Percentiles rank a stretch among this genome's conserved stretches.
These are phyloP conservation scores for Pyrenochaeta sp. DNA, from an alignment of 2,329 filamentous ascomycete species.

Conservation along the genomic window DNA sequence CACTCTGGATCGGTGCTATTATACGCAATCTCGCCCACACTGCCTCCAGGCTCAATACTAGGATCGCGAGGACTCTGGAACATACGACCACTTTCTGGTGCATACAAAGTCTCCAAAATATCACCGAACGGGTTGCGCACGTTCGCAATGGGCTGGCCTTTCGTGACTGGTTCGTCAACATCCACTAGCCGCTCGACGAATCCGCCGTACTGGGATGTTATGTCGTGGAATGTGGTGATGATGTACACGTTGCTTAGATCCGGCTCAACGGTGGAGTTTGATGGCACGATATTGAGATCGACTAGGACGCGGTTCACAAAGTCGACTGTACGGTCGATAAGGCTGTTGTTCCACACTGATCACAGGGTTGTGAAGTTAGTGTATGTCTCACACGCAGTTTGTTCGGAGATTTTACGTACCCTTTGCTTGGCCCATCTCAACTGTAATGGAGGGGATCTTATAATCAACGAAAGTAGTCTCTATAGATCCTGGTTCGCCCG, in stretches of 20 bases:
- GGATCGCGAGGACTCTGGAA: constrained; percentile 47
- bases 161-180: constrained; percentile 45
- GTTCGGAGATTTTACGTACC: background rate
- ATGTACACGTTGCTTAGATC: constrained; percentile 46
- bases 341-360: constrained; percentile 44
- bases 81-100: constrained; percentile 45
- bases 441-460: constrained; percentile 48
- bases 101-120: constrained; percentile 44
- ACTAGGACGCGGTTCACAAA: constrained; percentile 37
- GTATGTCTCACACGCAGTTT: background rate
- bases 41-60: constrained; percentile 45
- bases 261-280: constrained; percentile 40
- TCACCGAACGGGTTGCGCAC: constrained; percentile 50
- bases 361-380: background rate
- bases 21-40: constrained; percentile 48
- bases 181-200: constrained; percentile 40
- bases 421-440: constrained; percentile 51
- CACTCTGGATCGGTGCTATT: constrained; percentile 46
- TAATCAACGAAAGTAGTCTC: constrained; percentile 51
- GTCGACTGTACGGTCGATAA: constrained; percentile 46
- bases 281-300: constrained; percentile 32
- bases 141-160: constrained; percentile 48
- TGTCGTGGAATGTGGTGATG: constrained; percentile 39
- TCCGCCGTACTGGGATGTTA: constrained; percentile 36
- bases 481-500: constrained; percentile 50